Evolutionary conservation across 2,329 filamentous ascomycete species (phyloP).

Genomic region (Didymella exigua): DNA sequence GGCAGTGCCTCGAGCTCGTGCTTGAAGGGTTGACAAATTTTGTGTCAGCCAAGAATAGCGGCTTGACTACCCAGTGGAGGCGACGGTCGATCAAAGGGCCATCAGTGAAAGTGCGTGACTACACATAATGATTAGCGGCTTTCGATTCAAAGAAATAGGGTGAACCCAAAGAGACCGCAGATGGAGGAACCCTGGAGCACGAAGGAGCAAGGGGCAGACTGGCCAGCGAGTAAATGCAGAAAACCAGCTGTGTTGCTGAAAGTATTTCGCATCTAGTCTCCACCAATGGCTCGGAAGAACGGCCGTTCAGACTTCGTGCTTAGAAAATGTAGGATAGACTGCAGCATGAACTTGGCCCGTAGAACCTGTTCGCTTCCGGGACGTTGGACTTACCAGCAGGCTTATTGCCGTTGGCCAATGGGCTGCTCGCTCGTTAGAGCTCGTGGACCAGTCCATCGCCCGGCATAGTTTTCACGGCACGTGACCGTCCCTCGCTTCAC

Average conservation of each 20-base stretch:
- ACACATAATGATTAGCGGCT: constrained; percentile 46
- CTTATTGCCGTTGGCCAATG: constrained; percentile 38
- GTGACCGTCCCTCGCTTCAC: constrained; percentile 47
- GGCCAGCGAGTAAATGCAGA: constrained; percentile 20
- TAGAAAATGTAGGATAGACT: constrained; percentile 22
- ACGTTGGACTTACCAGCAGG: constrained; percentile 28
- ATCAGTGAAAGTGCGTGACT: constrained; percentile 40
- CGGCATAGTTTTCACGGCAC: constrained; percentile 45
- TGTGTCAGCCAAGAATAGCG: constrained; percentile 42
- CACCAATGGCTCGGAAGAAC: constrained; percentile 35
- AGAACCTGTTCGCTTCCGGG: constrained; percentile 24
- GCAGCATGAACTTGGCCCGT: constrained; percentile 27
- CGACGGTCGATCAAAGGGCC: constrained; percentile 29
- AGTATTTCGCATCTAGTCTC: constrained; percentile 21
- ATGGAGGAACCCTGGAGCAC: constrained; percentile 2
- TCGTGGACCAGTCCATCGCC: constrained; percentile 37
- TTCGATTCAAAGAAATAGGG: constrained; percentile 31
- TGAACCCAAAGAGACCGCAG: constrained; percentile 24
- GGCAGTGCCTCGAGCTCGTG: constrained; percentile 42
- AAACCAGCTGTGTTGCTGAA: constrained; percentile 28
- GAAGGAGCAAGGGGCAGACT: constrained; percentile 22
- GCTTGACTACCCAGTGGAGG: constrained; percentile 32
- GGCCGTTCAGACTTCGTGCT: constrained; percentile 24
- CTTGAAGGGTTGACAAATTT: constrained; percentile 35
- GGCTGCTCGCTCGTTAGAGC: constrained; percentile 20